A percentile compares a stretch with the other conserved stretches of the same genome.
These are phyloP conservation scores for Diaporthe sp. DNA, from an alignment of 2,329 filamentous ascomycete genomes.

Conservation along the genomic window DNA sequence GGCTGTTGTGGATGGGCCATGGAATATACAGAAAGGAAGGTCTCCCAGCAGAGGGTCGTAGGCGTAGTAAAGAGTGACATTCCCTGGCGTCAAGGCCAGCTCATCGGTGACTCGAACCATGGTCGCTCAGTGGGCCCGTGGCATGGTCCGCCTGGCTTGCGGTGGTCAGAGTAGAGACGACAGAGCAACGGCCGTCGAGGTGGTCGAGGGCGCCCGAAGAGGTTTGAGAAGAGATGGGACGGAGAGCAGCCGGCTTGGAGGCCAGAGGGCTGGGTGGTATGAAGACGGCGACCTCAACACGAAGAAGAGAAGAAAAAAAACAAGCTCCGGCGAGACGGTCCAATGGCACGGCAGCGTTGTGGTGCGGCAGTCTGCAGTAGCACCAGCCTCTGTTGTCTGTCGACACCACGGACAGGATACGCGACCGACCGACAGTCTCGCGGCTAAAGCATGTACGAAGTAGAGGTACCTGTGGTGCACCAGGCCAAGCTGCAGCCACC, in stretches of 20 bases:
- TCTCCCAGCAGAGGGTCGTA: slow-evolving; percentile 87
- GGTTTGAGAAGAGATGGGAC: slow-evolving; percentile 29
- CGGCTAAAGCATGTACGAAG: slow-evolving; percentile 9
- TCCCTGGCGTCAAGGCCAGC: slow-evolving; percentile 83
- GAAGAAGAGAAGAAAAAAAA: slow-evolving; percentile 20
- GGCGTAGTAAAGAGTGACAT: slow-evolving; percentile 89
- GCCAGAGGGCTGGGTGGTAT: slow-evolving; percentile 21
- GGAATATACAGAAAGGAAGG: slow-evolving; percentile 89
- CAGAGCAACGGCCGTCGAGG: slow-evolving; percentile 28
- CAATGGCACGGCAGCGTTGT: slow-evolving; percentile 38
- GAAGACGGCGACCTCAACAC: slow-evolving; percentile 28
- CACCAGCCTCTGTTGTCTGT: slow-evolving; percentile 31
- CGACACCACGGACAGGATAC: slow-evolving; percentile 23
- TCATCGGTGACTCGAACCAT: slow-evolving; percentile 90
- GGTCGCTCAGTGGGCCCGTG: slow-evolving; percentile 60
- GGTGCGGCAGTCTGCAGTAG: slow-evolving; percentile 41
- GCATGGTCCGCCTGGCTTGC: slow-evolving; percentile 51
- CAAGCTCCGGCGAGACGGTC: slow-evolving; percentile 32
- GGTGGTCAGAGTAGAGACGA: slow-evolving; percentile 16
- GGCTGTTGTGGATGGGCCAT: slow-evolving; percentile 89
- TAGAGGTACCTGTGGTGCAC: slow-evolving; percentile 22
- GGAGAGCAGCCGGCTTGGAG: slow-evolving; percentile 25
- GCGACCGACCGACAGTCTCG: slow-evolving; percentile 28
- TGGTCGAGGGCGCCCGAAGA: slow-evolving; percentile 21
- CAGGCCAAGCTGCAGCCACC: slow-evolving; percentile 36